A percentile compares a stretch with the other conserved stretches of the same genome.
Conservation (phyloP, 192 early-diverging fungal species). For the Martensiomyces pterosporus region DNA sequence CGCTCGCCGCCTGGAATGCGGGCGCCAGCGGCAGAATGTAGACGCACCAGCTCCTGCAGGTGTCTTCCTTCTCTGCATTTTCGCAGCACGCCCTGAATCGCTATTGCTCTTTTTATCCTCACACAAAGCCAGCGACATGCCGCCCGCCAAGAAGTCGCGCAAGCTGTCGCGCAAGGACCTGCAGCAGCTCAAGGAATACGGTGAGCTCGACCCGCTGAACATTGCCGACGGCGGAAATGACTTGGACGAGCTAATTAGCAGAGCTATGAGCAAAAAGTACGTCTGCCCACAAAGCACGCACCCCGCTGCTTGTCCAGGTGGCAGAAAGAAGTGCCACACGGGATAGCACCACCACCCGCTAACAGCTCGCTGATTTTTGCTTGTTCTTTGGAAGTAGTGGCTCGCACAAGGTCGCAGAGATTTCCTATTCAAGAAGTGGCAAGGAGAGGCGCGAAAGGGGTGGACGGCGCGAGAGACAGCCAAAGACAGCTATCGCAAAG, state of each 20-base stretch:
- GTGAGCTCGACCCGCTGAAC: conserved; percentile 56
- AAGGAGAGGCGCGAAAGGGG: background rate
- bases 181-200: conserved; percentile 65
- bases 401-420: background rate
- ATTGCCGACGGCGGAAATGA: conserved; percentile 25
- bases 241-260: conserved; percentile 43
- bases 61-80: background rate
- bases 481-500: conserved; percentile 1
- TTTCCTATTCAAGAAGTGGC: background rate
- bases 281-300: no score
- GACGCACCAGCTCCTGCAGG: background rate
- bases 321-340: no score
- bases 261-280: conserved; percentile 40
- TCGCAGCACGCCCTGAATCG: no score
- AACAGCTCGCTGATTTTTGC: no score
- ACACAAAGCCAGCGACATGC: conserved; percentile 14
- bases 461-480: background rate
- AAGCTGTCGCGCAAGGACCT: conserved; percentile 46
- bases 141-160: conserved; percentile 37
- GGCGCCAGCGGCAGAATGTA: no score
- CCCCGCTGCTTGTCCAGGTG: no score
- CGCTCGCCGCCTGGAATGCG: no score
- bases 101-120: background rate
- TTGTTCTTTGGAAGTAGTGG: no score
- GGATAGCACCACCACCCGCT: no score